phyloP scores from a whole-genome alignment of 306 rosid species.

The Sechiopsis laciniata region DNA sequence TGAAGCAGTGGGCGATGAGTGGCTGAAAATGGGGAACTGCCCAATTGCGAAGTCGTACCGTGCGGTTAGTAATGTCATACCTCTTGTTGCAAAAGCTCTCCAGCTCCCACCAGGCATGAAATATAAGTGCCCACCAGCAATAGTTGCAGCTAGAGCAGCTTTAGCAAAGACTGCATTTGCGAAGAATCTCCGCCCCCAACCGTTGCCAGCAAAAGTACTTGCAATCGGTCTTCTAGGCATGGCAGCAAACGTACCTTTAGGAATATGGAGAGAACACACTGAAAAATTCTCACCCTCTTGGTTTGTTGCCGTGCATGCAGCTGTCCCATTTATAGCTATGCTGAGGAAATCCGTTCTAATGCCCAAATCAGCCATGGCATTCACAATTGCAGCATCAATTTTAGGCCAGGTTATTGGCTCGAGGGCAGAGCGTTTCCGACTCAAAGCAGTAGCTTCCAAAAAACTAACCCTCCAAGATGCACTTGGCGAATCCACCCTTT shows the following conservation, averaged over 20 bases:
- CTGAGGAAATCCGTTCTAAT: conserved; percentile 82
- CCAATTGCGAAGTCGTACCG: conserved; percentile 91
- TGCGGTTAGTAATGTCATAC: conserved; percentile 77
- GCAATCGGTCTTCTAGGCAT: conserved; percentile 84
- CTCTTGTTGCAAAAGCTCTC: conserved; percentile 80
- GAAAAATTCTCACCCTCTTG: conserved; percentile 87
- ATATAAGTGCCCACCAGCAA: conserved; percentile 62
- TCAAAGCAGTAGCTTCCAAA: conserved; percentile 47
- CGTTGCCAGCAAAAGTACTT: conserved; percentile 82
- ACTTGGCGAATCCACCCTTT: conserved; percentile 29
- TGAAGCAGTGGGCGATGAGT: conserved; percentile 72
- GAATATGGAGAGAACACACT: conserved; percentile 95
- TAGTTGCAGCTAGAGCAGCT: conserved; percentile 93
- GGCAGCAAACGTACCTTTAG: conserved; percentile 94
- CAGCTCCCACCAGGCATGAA: conserved; percentile 83
- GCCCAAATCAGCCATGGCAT: conserved; percentile 98
- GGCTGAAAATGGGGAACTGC: conserved; percentile 84
- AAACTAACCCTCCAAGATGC: conserved; percentile 36
- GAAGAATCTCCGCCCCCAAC: conserved; percentile 90
- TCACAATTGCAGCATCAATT: conserved; percentile 86
- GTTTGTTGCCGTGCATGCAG: conserved; percentile 94
- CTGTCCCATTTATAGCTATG: conserved; percentile 95
- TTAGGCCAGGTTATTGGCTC: conserved; percentile 95
- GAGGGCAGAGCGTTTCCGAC: conserved; percentile 73
- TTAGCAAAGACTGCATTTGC: conserved; percentile 78